Percentiles rank a stretch among this genome's conserved stretches.
phyloP scores from a whole-genome alignment of 306 rosid genomes.

The Quercus engelmannii region DNA sequence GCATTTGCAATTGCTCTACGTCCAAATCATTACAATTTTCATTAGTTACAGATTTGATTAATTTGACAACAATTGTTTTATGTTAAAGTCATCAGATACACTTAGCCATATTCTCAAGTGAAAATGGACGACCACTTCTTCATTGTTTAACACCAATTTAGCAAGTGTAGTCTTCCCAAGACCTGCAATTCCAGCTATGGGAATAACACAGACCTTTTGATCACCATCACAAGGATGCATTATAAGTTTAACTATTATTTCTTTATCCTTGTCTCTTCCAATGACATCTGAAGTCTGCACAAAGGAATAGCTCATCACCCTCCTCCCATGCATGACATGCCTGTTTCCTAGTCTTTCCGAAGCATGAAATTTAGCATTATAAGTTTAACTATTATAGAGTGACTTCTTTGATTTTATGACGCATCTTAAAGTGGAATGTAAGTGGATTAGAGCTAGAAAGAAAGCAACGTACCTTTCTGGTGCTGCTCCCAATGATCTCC shows the following conservation, averaged over 20 bases:
- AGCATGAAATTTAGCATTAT: no score
- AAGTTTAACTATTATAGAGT: no score
- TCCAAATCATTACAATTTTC: background rate
- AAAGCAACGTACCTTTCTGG: no score
- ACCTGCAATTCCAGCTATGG: background rate
- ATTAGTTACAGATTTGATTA: no score
- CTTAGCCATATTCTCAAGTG: no score
- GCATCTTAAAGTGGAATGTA: no score
- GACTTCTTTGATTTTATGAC: no score
- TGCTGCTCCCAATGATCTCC: background rate
- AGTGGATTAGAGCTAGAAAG: no score
- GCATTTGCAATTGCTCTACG: background rate
- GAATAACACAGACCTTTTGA: background rate
- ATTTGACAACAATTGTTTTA: no score
- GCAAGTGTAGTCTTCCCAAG: background rate
- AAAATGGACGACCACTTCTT: no score
- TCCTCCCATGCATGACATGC: background rate
- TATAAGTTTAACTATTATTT: background rate
- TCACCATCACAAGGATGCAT: background rate
- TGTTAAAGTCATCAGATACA: no score
- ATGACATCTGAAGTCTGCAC: background rate
- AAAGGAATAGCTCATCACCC: background rate
- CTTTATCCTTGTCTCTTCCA: slow-evolving; percentile 21
- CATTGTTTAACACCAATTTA: background rate
- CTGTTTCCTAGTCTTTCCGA: no score